Percentiles rank a stretch among this genome's conserved stretches.
Evolutionary conservation across 768 basidiomycete genomes (phyloP).

Genomic region (Tubosaeta sp.): DNA sequence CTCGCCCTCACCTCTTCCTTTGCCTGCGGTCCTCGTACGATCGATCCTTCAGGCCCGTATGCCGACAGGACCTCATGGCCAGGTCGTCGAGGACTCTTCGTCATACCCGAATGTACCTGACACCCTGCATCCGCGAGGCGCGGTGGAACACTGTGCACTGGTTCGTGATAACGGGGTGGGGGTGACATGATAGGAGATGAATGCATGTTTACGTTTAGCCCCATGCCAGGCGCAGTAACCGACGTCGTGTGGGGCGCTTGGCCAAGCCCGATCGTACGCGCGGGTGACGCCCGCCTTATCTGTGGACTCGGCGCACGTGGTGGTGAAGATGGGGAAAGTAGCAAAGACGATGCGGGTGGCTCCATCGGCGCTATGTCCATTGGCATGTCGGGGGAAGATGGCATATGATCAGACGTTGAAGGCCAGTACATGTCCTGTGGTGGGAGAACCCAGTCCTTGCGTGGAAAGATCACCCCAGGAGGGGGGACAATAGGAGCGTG

Average conservation of each 20-base stretch:
- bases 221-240: not conserved
- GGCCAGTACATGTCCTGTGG: slow-evolving; percentile 16
- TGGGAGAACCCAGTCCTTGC: slow-evolving; percentile 13
- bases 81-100: slow-evolving; percentile 16
- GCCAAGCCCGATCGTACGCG: slow-evolving; percentile 6
- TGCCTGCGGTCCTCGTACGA: slow-evolving; percentile 6
- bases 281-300: slow-evolving; percentile 15
- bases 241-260: not conserved
- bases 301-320: slow-evolving; percentile 6
- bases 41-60: not conserved
- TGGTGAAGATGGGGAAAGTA: slow-evolving; percentile 15
- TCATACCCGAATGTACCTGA: slow-evolving; percentile 18
- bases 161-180: slow-evolving; percentile 20
- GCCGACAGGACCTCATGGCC: slow-evolving; percentile 8
- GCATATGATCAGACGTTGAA: not conserved
- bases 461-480: slow-evolving; percentile 24
- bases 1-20: slow-evolving; percentile 10
- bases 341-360: slow-evolving; percentile 7
- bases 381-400: slow-evolving; percentile 4
- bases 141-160: slow-evolving; percentile 2
- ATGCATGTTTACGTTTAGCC: slow-evolving; percentile 7
- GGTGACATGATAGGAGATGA: slow-evolving; percentile 11
- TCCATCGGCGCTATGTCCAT: slow-evolving; percentile 1
- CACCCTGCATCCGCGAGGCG: slow-evolving; percentile 24
- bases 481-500: slow-evolving; percentile 19